phyloP scores from a whole-genome alignment of 2,329 filamentous ascomycete genomes.

The Exophiala bonariae region DNA sequence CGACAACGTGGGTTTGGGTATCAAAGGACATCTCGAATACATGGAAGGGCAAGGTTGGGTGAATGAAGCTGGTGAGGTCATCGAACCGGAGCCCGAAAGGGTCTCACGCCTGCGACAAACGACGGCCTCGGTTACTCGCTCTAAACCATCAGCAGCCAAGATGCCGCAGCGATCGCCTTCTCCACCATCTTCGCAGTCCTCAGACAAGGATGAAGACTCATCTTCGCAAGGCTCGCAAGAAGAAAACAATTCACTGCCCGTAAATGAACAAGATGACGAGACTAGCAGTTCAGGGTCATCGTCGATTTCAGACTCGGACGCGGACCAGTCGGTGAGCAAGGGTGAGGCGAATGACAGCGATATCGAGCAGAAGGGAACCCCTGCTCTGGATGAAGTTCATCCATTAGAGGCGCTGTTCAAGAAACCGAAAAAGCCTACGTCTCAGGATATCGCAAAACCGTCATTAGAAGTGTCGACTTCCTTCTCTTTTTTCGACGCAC shows the following conservation, averaged over 20 bases:
- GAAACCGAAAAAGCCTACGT: slow-evolving; percentile 51
- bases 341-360: slow-evolving; percentile 20
- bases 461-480: slow-evolving; percentile 50
- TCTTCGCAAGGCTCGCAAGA: slow-evolving; percentile 15
- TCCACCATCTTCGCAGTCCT: slow-evolving; percentile 33
- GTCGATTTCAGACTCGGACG: slow-evolving; percentile 18
- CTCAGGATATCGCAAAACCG: slow-evolving; percentile 36
- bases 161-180: not conserved
- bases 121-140: slow-evolving; percentile 26
- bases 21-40: slow-evolving; percentile 61
- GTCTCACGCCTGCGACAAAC: slow-evolving; percentile 17
- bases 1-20: slow-evolving; percentile 44
- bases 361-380: slow-evolving; percentile 4
- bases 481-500: slow-evolving; percentile 77
- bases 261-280: slow-evolving; percentile 32
- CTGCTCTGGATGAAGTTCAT: slow-evolving; percentile 67
- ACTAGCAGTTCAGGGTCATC: slow-evolving; percentile 30
- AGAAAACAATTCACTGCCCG: slow-evolving; percentile 35
- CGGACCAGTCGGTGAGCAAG: slow-evolving; percentile 17
- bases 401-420: slow-evolving; percentile 94
- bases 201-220: slow-evolving; percentile 33
- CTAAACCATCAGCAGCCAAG: not conserved
- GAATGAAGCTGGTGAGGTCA: slow-evolving; percentile 71
- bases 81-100: slow-evolving; percentile 52
- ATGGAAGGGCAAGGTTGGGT: slow-evolving; percentile 89